Evolutionary conservation across 345 rosid species (phyloP).

Genomic region (Lepidium aucheri): DNA sequence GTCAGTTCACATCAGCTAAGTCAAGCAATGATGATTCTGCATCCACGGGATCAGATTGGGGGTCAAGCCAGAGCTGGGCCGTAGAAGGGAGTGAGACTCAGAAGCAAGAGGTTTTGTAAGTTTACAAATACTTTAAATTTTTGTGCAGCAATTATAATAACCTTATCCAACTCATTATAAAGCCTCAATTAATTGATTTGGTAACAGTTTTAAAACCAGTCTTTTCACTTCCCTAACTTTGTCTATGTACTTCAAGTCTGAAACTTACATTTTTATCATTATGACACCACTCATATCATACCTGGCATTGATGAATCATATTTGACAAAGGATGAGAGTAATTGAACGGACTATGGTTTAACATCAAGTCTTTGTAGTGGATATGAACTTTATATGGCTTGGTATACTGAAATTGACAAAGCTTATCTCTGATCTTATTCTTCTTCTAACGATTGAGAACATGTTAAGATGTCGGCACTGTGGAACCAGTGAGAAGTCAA

Average conservation of each 20-base stretch:
- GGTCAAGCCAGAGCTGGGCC: constrained; percentile 43
- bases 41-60: constrained; percentile 39
- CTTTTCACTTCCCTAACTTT: constrained; percentile 4
- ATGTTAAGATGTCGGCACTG: constrained; percentile 46
- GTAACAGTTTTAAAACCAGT: background rate
- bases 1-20: constrained; percentile 57
- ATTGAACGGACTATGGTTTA: background rate
- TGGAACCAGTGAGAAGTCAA: constrained; percentile 46
- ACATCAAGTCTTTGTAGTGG: constrained; percentile 9
- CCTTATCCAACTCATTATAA: background rate
- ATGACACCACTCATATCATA: background rate
- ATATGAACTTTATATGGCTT: background rate
- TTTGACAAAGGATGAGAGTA: background rate
- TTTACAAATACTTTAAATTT: constrained; percentile 1
- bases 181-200: background rate
- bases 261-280: background rate
- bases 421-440: background rate
- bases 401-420: background rate
- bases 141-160: background rate
- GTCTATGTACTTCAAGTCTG: background rate
- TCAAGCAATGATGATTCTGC: constrained; percentile 46
- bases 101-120: constrained; percentile 46
- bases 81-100: constrained; percentile 41
- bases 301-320: background rate
- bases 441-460: constrained; percentile 12